Conservation (phyloP, 225 moss, liverwort and hornwort species). For the Neckera pumila region DNA sequence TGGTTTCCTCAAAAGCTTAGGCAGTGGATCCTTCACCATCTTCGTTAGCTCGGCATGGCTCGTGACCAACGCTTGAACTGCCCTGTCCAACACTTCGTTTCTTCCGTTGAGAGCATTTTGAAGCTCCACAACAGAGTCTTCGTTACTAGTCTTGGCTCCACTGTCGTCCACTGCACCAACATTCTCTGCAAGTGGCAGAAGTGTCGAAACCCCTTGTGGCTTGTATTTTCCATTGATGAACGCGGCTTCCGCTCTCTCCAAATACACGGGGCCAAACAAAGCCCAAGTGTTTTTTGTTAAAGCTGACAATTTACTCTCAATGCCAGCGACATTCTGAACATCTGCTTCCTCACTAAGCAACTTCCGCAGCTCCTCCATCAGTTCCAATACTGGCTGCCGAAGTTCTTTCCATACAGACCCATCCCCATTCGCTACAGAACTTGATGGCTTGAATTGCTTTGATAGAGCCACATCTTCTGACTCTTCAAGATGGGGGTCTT, state of each 20-base stretch:
- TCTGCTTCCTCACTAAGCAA: neutral
- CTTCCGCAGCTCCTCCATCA: constrained; percentile 8
- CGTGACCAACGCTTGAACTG: neutral
- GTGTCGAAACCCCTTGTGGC: neutral
- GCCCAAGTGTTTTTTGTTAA: constrained; percentile 1
- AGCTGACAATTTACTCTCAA: constrained; percentile 1
- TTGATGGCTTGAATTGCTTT: neutral
- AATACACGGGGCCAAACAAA: constrained; percentile 14
- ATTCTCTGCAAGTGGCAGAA: neutral
- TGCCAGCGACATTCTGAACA: neutral
- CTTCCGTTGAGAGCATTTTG: neutral
- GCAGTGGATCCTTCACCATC: constrained; percentile 41
- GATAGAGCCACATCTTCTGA: neutral
- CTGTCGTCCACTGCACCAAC: neutral
- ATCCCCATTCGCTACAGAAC: neutral
- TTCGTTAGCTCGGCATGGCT: neutral
- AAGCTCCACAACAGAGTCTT: neutral
- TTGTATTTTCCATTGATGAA: constrained; percentile 4
- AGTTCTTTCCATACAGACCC: constrained; percentile 4
- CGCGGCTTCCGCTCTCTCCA: constrained; percentile 23
- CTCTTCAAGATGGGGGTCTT: neutral
- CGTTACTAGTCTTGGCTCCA: neutral
- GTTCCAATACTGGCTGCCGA: neutral
- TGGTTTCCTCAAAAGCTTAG: constrained; percentile 15
- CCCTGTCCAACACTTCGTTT: neutral